Percentiles rank a stretch among this genome's conserved stretches.
These are phyloP conservation scores for Symbiodinium pilosum DNA, from an alignment of 73 alveolate genomes.

Conservation along the genomic window DNA sequence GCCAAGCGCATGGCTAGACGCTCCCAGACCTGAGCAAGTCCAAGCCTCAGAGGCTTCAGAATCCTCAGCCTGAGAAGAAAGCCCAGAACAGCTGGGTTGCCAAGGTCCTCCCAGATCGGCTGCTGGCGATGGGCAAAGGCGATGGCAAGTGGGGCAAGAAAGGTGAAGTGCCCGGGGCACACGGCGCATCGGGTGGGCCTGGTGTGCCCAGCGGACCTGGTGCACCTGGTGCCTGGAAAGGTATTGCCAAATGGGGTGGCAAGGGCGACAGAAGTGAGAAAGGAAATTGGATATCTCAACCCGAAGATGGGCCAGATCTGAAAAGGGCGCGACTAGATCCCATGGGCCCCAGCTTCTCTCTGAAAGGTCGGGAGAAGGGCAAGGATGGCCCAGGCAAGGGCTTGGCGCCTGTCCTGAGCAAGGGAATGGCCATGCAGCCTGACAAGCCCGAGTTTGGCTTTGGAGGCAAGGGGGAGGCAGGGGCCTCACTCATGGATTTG, in stretches of 20 bases:
- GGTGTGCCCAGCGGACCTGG: neutral
- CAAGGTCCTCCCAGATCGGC: neutral
- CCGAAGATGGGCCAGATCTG: conserved; percentile 82
- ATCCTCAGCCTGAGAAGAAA: too few species aligned
- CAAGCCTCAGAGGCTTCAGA: neutral
- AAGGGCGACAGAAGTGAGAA: neutral
- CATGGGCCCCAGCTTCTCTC: conserved; percentile 16
- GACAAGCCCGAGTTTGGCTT: neutral
- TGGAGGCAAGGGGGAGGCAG: neutral
- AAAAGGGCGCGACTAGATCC: conserved; percentile 52
- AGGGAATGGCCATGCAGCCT: neutral
- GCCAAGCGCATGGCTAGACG: neutral
- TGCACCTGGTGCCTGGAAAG: neutral
- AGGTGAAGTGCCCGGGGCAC: conserved; percentile 17
- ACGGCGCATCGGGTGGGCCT: too few species aligned
- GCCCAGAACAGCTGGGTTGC: neutral
- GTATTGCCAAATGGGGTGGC: conserved; percentile 22
- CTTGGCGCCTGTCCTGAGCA: neutral
- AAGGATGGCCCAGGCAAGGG: conserved; percentile 78
- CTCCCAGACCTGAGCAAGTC: neutral
- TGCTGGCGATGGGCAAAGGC: conserved; percentile 55
- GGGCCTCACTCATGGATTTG: neutral
- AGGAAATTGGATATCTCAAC: conserved; percentile 83
- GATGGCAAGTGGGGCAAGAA: conserved; percentile 56
- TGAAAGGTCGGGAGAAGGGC: neutral